Conservation (phyloP, 441 rosid genomes). For the Arabidopsis lyrata region DNA sequence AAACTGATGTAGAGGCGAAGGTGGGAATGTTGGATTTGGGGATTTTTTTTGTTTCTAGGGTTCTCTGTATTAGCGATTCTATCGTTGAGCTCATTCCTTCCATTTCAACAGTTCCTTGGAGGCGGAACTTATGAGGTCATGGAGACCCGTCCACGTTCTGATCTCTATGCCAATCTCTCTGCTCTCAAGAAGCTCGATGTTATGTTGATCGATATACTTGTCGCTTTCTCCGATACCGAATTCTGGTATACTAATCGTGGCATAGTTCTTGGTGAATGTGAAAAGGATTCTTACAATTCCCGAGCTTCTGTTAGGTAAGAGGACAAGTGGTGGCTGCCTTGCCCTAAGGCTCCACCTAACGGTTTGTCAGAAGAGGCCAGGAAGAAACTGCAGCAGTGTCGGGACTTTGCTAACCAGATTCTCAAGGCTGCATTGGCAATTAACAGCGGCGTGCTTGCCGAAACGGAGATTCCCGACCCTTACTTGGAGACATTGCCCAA, state of each 20-base stretch:
- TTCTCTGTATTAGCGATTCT: constrained; percentile 79
- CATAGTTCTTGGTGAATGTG: constrained; percentile 68
- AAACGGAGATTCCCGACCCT: constrained; percentile 89
- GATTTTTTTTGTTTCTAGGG: no score
- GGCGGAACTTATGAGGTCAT: constrained; percentile 97
- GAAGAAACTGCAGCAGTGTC: constrained; percentile 83
- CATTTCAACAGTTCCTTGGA: constrained; percentile 83
- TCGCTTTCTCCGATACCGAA: constrained; percentile 72
- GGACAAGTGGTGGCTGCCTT: constrained; percentile 99
- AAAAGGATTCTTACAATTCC: constrained; percentile 55
- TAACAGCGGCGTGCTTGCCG: constrained; percentile 84
- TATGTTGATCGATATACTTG: constrained; percentile 81
- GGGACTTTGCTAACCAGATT: constrained; percentile 92
- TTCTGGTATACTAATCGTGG: constrained; percentile 96
- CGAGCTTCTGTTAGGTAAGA: constrained; percentile 73
- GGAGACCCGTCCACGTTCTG: constrained; percentile 87
- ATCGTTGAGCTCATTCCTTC: constrained; percentile 98
- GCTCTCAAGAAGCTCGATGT: constrained; percentile 98
- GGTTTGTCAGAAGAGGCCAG: constrained; percentile 84
- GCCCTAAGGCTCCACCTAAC: constrained; percentile 79
- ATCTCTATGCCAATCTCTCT: constrained; percentile 84
- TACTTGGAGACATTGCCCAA: constrained; percentile 90
- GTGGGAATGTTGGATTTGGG: no score
- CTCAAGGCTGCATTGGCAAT: constrained; percentile 98
- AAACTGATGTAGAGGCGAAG: no score